These are phyloP conservation scores for Echium plantagineum DNA, from an alignment of 257 asterid species.

Conservation along the genomic window DNA sequence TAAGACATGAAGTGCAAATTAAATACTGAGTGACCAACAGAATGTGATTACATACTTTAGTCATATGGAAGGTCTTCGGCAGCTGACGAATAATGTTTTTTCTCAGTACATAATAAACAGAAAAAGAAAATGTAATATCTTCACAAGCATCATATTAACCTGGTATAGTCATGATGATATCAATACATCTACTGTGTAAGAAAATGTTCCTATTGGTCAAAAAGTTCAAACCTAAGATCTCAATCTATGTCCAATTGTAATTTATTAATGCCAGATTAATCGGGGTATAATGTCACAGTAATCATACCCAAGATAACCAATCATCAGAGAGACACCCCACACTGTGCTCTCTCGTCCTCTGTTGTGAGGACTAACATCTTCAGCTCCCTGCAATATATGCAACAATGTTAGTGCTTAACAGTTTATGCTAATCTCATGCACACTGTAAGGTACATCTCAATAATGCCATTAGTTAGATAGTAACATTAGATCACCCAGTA, in stretches of 20 bases:
- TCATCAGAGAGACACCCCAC: conserved; percentile 98
- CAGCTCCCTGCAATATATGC: conserved; percentile 51
- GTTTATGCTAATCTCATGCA: not conserved
- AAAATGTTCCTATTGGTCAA: not conserved
- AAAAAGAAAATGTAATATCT: not conserved
- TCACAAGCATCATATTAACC: not conserved
- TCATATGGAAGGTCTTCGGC: not conserved
- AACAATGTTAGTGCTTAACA: conserved; percentile 9
- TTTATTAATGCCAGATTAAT: not conserved
- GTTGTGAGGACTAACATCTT: conserved; percentile 68
- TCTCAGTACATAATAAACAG: not conserved
- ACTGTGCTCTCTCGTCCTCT: conserved; percentile 89
- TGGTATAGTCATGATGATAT: not conserved
- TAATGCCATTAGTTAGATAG: no score
- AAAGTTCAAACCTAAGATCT: not conserved
- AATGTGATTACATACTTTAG: conserved; percentile 5
- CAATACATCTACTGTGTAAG: not conserved
- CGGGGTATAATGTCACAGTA: not conserved
- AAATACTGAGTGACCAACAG: not conserved
- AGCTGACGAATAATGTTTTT: not conserved
- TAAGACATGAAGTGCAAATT: conserved; percentile 11
- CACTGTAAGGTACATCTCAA: not conserved
- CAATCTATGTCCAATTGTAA: not conserved
- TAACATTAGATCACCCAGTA: no score
- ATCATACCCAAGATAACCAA: conserved; percentile 94